phyloP scores from a whole-genome alignment of 1,139 yeast species.

The Taphrina populina region DNA sequence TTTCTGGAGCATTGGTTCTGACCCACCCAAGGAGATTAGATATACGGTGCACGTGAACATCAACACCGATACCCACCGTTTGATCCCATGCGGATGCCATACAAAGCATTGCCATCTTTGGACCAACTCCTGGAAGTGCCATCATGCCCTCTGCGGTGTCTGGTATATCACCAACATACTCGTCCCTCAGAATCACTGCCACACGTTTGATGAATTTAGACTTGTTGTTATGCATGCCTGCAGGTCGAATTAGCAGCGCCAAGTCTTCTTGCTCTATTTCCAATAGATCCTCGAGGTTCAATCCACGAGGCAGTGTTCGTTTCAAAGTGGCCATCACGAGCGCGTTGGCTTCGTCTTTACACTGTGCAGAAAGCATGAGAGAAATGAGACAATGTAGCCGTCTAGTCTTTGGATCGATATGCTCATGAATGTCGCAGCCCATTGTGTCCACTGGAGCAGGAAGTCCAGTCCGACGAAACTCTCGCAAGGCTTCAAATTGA shows the following conservation, averaged over 20 bases:
- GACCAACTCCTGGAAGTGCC: conserved; percentile 89
- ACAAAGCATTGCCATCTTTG: conserved; percentile 85
- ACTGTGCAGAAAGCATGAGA: conserved; percentile 66
- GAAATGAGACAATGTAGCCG: conserved; percentile 36
- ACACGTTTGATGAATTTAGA: conserved; percentile 67
- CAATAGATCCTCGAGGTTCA: conserved; percentile 48
- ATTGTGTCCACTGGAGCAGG: conserved; percentile 81
- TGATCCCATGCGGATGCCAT: conserved; percentile 78
- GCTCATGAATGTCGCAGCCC: conserved; percentile 74
- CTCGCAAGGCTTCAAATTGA: conserved; percentile 19
- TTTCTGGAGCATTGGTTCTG: conserved; percentile 61
- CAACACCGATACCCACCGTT: conserved; percentile 84
- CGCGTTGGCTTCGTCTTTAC: conserved; percentile 82
- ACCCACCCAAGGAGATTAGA: conserved; percentile 62
- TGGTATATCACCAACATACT: conserved; percentile 62
- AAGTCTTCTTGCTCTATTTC: conserved; percentile 57
- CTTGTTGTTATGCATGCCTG: conserved; percentile 84
- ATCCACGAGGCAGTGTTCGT: conserved; percentile 46
- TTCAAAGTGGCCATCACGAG: conserved; percentile 68
- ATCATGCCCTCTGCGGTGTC: conserved; percentile 60
- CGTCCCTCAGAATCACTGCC: conserved; percentile 54
- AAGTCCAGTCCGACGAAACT: conserved; percentile 55
- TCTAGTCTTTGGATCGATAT: conserved; percentile 44
- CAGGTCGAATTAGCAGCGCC: conserved; percentile 67
- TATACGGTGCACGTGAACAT: conserved; percentile 83